These are phyloP conservation scores for Protomyces lactucae-debilis DNA, from an alignment of 1,139 yeast genomes.

Conservation along the genomic window DNA sequence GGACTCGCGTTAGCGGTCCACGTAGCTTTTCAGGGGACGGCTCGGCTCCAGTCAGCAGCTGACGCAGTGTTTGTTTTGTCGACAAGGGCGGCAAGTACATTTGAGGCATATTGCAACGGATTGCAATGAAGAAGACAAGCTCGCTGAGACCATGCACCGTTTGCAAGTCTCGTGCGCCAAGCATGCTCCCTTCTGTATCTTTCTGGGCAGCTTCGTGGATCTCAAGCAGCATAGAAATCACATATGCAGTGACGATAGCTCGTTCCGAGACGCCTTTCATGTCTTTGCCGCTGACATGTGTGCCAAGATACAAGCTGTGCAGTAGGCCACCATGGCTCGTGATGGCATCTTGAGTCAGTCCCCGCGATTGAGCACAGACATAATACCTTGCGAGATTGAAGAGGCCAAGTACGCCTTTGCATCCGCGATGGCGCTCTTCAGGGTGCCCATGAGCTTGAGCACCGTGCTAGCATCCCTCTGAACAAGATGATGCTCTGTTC, in stretches of 20 bases:
- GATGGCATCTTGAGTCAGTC: too few relatives aligned
- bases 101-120: background rate
- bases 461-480: too few relatives aligned
- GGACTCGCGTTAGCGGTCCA: background rate
- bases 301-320: too few relatives aligned
- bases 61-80: background rate
- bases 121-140: background rate
- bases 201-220: background rate
- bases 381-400: too few relatives aligned
- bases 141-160: slow-evolving; percentile 5
- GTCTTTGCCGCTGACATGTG: too few relatives aligned
- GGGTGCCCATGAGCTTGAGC: too few relatives aligned
- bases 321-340: too few relatives aligned
- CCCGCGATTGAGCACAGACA: too few relatives aligned
- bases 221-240: background rate
- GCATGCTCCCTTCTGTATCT: background rate
- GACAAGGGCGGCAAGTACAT: background rate
- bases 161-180: slow-evolving; percentile 4
- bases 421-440: background rate
- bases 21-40: background rate
- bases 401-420: background rate
- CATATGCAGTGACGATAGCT: too few relatives aligned
- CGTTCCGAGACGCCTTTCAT: too few relatives aligned
- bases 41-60: background rate
- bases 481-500: too few relatives aligned